Percentiles rank a stretch among this genome's conserved stretches.
Conservation (phyloP, 129 eudicot genomes). For the Flaveria sonorensis region DNA sequence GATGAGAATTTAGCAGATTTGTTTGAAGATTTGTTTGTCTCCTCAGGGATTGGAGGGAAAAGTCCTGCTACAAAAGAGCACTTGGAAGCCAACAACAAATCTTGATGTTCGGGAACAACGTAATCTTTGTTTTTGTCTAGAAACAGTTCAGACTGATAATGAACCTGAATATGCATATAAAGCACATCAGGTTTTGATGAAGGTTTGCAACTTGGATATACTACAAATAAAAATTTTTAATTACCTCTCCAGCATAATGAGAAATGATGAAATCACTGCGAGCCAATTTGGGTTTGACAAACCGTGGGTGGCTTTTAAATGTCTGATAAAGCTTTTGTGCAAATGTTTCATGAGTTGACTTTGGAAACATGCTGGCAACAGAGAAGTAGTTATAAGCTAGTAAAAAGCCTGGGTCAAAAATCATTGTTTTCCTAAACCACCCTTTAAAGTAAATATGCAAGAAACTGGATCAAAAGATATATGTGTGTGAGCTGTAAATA, state of each 20-base stretch:
- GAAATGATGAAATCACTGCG: conserved; percentile 88
- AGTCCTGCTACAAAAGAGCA: conserved; percentile 88
- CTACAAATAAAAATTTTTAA: not conserved
- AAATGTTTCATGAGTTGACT: conserved; percentile 98
- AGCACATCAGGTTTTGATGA: conserved; percentile 20
- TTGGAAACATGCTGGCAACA: conserved; percentile 91
- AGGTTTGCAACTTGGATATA: conserved; percentile 22
- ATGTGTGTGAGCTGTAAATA: conserved; percentile 8
- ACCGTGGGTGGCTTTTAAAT: conserved; percentile 72
- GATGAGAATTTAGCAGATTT: conserved; percentile 97
- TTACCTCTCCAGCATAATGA: conserved; percentile 99
- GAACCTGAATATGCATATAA: conserved; percentile 59
- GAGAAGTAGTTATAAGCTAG: conserved; percentile 31
- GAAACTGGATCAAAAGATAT: conserved; percentile 16
- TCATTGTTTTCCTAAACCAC: conserved; percentile 3
- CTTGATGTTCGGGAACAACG: conserved; percentile 98
- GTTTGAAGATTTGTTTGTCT: conserved; percentile 69
- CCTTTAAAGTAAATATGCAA: conserved; percentile 17
- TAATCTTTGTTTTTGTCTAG: conserved; percentile 97
- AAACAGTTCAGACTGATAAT: conserved; percentile 84
- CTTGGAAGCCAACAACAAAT: conserved; percentile 81
- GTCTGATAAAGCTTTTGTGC: conserved; percentile 95
- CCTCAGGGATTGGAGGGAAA: conserved; percentile 85
- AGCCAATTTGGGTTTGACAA: conserved; percentile 90
- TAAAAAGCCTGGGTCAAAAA: conserved; percentile 13